A percentile compares a stretch with the other conserved stretches of the same genome.
phyloP scores from a whole-genome alignment of 169 alveolate species.

The Plasmodium inui region DNA sequence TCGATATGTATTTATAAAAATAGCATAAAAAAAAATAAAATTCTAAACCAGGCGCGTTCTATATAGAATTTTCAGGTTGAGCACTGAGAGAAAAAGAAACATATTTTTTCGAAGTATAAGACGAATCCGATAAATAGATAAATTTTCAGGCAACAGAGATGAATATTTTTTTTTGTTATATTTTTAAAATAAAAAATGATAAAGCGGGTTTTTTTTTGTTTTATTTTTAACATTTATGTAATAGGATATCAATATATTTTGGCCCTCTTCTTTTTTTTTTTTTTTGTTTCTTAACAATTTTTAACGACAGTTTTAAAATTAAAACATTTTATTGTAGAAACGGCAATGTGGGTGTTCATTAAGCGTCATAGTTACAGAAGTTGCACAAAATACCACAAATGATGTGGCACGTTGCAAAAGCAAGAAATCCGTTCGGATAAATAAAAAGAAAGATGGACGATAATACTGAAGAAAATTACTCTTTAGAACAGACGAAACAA shows the following conservation, averaged over 20 bases:
- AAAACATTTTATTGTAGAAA: not conserved
- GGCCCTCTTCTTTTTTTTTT: not conserved
- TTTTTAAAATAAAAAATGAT: not conserved
- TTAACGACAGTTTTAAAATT: not conserved
- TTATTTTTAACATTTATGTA: not conserved
- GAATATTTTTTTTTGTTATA: not conserved
- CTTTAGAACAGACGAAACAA: not conserved
- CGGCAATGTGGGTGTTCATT: not conserved
- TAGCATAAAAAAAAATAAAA: no score
- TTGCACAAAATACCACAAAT: no score
- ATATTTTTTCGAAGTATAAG: not conserved
- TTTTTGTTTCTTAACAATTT: not conserved
- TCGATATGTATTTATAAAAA: not conserved
- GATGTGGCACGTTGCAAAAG: not conserved
- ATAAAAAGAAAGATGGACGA: not conserved
- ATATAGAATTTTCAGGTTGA: not conserved
- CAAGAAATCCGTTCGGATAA: not conserved
- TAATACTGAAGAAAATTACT: not conserved
- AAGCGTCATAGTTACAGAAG: not conserved
- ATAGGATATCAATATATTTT: not conserved
- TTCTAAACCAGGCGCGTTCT: not conserved
- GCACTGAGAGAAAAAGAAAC: not conserved
- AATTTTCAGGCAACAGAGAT: not conserved
- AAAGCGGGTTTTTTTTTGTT: not conserved
- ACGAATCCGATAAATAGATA: not conserved